phyloP scores from a whole-genome alignment of 2,329 filamentous ascomycete species.

The Sclerotinia sclerotiorum region DNA sequence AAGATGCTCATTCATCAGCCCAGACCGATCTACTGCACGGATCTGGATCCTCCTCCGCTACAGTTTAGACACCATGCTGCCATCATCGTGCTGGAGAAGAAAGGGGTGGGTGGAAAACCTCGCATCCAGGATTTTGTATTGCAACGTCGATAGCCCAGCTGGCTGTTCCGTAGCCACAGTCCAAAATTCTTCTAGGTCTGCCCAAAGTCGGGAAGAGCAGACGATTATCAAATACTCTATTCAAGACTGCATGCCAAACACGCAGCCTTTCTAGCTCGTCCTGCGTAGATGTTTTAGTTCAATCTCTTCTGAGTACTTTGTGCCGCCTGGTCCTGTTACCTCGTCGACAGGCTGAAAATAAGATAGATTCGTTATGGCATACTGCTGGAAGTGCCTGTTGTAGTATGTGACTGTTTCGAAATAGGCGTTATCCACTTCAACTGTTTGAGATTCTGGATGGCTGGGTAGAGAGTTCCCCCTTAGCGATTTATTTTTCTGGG shows the following conservation, averaged over 20 bases:
- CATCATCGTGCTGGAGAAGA: neutral
- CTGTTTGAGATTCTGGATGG: constrained; percentile 28
- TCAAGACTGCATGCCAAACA: constrained; percentile 62
- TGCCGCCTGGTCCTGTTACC: constrained; percentile 46
- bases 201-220: constrained; percentile 68
- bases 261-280: constrained; percentile 67
- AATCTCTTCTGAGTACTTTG: neutral
- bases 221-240: constrained; percentile 62
- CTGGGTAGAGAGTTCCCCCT: neutral
- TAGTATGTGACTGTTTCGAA: constrained; percentile 59
- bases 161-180: constrained; percentile 71
- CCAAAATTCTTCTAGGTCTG: constrained; percentile 59
- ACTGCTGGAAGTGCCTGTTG: constrained; percentile 66
- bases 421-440: constrained; percentile 56
- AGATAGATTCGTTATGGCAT: constrained; percentile 61
- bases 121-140: constrained; percentile 59
- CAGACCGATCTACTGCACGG: neutral
- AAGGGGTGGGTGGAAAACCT: constrained; percentile 49
- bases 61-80: neutral
- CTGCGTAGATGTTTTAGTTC: constrained; percentile 44
- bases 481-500: constrained; percentile 1
- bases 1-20: neutral
- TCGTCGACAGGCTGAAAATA: constrained; percentile 72
- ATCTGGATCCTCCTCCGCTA: neutral
- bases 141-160: constrained; percentile 71